Evolutionary conservation across 78 protist species (phyloP).

Genomic region (Guillardia theta): DNA sequence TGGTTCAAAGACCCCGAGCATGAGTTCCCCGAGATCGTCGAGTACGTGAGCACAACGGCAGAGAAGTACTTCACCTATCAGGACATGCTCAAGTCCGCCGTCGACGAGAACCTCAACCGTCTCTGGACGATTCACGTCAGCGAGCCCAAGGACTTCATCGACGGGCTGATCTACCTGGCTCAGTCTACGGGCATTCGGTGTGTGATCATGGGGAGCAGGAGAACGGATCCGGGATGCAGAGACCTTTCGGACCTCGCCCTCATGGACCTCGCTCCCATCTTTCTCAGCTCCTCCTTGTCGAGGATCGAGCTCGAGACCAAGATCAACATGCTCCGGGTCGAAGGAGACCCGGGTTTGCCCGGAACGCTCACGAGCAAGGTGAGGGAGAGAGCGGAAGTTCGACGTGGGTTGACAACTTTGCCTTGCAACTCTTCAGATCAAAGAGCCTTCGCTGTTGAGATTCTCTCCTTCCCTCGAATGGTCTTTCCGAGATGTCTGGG

Average conservation of each 20-base stretch:
- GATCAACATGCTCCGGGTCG: not conserved
- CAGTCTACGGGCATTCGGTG: not conserved
- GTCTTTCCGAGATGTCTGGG: slow-evolving; percentile 27
- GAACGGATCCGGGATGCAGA: not conserved
- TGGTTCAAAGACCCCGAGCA: slow-evolving; percentile 20
- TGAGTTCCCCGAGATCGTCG: not conserved
- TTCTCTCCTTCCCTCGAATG: slow-evolving; percentile 11
- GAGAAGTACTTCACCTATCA: not conserved
- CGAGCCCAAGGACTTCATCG: not conserved
- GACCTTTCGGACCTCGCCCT: not conserved
- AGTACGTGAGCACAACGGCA: not conserved
- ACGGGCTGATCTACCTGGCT: not conserved
- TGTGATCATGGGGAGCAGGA: not conserved
- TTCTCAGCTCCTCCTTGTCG: not conserved
- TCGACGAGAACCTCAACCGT: not conserved
- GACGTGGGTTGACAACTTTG: too few relatives aligned
- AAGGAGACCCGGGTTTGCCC: slow-evolving; percentile 25
- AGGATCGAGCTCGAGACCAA: slow-evolving; percentile 4
- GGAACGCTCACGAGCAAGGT: not conserved
- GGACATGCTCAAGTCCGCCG: not conserved
- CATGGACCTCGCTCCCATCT: slow-evolving; percentile 26
- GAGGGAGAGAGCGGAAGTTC: too few relatives aligned
- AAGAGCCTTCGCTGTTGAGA: slow-evolving; percentile 28
- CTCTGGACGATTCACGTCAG: slow-evolving; percentile 12
- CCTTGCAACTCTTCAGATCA: not conserved